A percentile compares a stretch with the other conserved stretches of the same genome.
Conservation (phyloP, 805 yeast genomes). For the Myxozyma udenii region DNA sequence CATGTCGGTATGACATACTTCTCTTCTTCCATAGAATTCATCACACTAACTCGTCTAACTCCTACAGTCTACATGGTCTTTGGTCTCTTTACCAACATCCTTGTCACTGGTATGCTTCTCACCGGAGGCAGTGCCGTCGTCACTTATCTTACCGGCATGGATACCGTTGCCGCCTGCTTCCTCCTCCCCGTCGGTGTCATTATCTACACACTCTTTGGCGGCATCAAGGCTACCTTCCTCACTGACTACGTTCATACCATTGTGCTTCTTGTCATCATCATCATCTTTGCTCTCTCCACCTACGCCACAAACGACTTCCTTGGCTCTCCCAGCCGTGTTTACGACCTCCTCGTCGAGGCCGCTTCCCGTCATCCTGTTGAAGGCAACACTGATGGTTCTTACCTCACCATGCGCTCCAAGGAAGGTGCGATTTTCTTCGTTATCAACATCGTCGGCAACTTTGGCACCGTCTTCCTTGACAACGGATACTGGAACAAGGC, state of each 20-base stretch:
- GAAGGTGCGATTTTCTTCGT: slow-evolving; percentile 88
- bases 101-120: slow-evolving; percentile 88
- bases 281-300: slow-evolving; percentile 76
- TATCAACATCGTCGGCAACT: slow-evolving; percentile 56
- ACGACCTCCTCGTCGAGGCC: slow-evolving; percentile 64
- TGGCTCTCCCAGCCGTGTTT: slow-evolving; percentile 81
- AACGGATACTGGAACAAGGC: slow-evolving; percentile 43
- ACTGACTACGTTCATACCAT: slow-evolving; percentile 82
- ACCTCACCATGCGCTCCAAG: slow-evolving; percentile 79
- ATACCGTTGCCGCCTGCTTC: slow-evolving; percentile 76
- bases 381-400: slow-evolving; percentile 84
- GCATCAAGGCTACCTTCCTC: slow-evolving; percentile 75
- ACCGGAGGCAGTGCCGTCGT: slow-evolving; percentile 89
- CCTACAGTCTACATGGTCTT: slow-evolving; percentile 44
- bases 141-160: slow-evolving; percentile 75
- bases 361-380: slow-evolving; percentile 61
- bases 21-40: background rate
- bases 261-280: slow-evolving; percentile 68
- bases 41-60: background rate
- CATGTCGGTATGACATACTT: slow-evolving; percentile 45
- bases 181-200: slow-evolving; percentile 78
- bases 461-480: slow-evolving; percentile 39
- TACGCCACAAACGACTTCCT: slow-evolving; percentile 65
- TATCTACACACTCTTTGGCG: slow-evolving; percentile 73
- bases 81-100: slow-evolving; percentile 81